Conservation (phyloP, 139 green algal genomes). For the Coelastrella sp. region DNA sequence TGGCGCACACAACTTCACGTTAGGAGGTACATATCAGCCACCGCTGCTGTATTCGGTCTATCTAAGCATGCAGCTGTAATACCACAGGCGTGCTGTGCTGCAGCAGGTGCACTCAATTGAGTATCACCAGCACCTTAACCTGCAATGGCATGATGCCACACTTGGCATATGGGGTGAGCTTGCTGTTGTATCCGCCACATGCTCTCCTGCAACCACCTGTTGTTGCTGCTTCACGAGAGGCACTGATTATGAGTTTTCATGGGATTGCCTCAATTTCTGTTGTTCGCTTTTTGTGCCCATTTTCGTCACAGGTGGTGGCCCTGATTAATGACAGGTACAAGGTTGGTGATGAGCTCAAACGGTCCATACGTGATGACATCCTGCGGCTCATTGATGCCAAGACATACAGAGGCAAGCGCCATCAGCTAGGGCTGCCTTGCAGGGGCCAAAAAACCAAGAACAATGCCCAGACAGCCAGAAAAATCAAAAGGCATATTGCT, state of each 20-base stretch:
- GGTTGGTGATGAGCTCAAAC: slow-evolving; percentile 51
- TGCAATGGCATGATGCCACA: too few relatives aligned
- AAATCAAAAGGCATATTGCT: slow-evolving; percentile 47
- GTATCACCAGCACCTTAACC: too few relatives aligned
- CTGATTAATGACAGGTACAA: slow-evolving; percentile 43
- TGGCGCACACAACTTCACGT: too few relatives aligned
- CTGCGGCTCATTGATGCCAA: slow-evolving; percentile 48
- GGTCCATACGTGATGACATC: slow-evolving; percentile 50
- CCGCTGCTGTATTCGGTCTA: too few relatives aligned
- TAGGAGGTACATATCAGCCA: too few relatives aligned
- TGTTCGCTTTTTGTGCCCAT: neutral
- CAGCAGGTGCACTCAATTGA: too few relatives aligned
- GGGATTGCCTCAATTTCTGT: neutral
- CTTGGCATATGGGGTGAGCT: neutral
- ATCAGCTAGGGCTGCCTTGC: slow-evolving; percentile 36
- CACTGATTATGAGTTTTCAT: too few relatives aligned
- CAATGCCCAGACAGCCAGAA: slow-evolving; percentile 45
- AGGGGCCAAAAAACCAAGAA: slow-evolving; percentile 37
- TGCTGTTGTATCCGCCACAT: neutral
- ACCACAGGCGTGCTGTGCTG: too few relatives aligned
- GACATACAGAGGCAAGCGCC: slow-evolving; percentile 47
- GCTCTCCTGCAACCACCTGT: neutral
- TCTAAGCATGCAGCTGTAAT: too few relatives aligned
- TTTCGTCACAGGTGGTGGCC: neutral
- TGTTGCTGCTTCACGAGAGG: neutral